A percentile compares a stretch with the other conserved stretches of the same genome.
These are phyloP conservation scores for Lactarius psammicola DNA, from an alignment of 768 basidiomycete species.

Conservation along the genomic window DNA sequence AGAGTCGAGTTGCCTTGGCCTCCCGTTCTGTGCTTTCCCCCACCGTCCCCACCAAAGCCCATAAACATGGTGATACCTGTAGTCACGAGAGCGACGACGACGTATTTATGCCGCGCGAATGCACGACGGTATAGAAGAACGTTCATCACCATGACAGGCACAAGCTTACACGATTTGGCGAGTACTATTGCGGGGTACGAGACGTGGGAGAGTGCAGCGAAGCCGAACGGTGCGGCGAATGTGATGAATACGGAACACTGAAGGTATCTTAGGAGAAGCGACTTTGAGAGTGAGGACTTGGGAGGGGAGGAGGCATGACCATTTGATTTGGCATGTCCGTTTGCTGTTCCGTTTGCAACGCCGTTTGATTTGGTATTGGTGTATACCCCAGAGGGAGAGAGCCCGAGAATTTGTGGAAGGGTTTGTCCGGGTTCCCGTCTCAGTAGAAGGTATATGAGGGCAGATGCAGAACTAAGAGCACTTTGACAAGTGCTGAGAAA, in stretches of 20 bases:
- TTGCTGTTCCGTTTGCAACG: slow-evolving; percentile 40
- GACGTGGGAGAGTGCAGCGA: slow-evolving; percentile 91
- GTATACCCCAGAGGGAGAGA: slow-evolving; percentile 40
- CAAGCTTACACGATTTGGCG: slow-evolving; percentile 98
- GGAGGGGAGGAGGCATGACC: slow-evolving; percentile 35
- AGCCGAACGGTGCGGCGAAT: slow-evolving; percentile 91
- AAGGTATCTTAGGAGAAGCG: slow-evolving; percentile 70
- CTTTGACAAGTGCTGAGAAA: slow-evolving; percentile 87
- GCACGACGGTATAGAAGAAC: slow-evolving; percentile 89
- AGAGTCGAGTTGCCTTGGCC: slow-evolving; percentile 40
- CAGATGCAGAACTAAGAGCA: slow-evolving; percentile 69
- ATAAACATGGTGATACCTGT: slow-evolving; percentile 91
- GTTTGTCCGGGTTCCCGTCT: slow-evolving; percentile 56
- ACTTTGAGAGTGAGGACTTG: slow-evolving; percentile 36
- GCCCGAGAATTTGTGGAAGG: slow-evolving; percentile 58
- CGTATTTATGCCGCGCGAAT: slow-evolving; percentile 93
- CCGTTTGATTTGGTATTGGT: slow-evolving; percentile 30
- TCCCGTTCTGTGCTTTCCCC: slow-evolving; percentile 38
- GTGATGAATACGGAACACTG: slow-evolving; percentile 89
- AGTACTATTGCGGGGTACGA: slow-evolving; percentile 99
- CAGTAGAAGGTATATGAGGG: slow-evolving; percentile 70
- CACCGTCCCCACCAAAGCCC: slow-evolving; percentile 70
- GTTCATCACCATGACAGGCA: slow-evolving; percentile 98
- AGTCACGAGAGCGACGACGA: slow-evolving; percentile 93
- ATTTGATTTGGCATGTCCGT: slow-evolving; percentile 34